Evolutionary conservation across 2,329 filamentous ascomycete genomes (phyloP), one percentile per base, ranked within the genome.

Genomic region (Alternaria sp.): DNA sequence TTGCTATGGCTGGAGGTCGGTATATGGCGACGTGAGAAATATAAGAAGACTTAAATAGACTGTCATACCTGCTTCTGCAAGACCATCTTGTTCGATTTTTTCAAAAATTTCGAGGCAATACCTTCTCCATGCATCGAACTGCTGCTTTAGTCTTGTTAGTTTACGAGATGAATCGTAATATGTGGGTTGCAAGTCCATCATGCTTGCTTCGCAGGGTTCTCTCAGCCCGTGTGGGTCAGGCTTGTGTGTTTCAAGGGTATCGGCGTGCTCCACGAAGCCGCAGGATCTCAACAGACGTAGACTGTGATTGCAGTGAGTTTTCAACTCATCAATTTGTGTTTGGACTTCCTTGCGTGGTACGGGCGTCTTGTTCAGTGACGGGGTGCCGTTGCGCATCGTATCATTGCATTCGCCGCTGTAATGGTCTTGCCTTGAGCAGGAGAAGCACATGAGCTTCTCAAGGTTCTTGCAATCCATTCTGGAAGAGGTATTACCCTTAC

Each of bases 11-110:
- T 0, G 20, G 6, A 3, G 9, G 3, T 49, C 12, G 34, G 45
- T 3, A 10, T 10, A 16, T 5, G 4, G 2, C 14, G 5, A 4
- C 28, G 10, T 30, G 28, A 30, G 11, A 7, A 10, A 5, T 10
- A 9, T 3, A 7, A 5, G n/a, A 20, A 8, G 27, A 8, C 4
- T 7, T 32, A 6, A 0, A 16, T 20, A 11, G 5, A n/a, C 16
- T 18, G n/a, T 32, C 45, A 11, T 20, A 48, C 27, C 45, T 4
- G 27, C 45, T 16, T 48, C 45, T 25, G 27, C 45, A 48, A 48
- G 27, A 27, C 11, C n/a, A 20, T 32, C 18, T 2, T 28, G 5
- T 16, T 48, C 45, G 2, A 48, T 8, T 20, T 14, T 48, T 0
- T 48, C n/a, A 3, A 32, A 32, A 5, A 48, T 20, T 12, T 5